Evolutionary conservation across 305 asterid species (phyloP).

Genomic region (Stenogyne calaminthoides): DNA sequence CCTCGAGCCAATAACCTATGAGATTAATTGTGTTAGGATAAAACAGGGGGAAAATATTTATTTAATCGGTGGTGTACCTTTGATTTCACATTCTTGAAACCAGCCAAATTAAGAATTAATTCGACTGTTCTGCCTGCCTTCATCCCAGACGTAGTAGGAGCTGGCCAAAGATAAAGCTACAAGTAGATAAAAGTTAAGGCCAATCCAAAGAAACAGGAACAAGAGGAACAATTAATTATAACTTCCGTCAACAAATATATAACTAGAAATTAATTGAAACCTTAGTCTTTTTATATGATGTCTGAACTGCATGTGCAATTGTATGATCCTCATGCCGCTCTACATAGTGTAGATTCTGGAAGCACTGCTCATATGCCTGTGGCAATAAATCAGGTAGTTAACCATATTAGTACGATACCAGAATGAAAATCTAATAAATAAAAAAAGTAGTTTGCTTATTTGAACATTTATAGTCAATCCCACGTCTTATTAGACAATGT

Average conservation of each 20-base stretch:
- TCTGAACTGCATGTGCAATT: conserved; percentile 90
- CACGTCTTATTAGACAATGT: not conserved
- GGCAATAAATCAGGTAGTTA: conserved; percentile 30
- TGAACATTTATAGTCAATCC: conserved; percentile 5
- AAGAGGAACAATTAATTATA: not conserved
- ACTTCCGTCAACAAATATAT: not conserved
- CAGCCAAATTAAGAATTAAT: conserved; percentile 75
- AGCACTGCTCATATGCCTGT: conserved; percentile 93
- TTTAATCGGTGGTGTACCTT: conserved; percentile 51
- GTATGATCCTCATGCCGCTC: conserved; percentile 94
- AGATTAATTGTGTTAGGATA: conserved; percentile 26
- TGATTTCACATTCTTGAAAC: conserved; percentile 91
- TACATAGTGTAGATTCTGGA: conserved; percentile 86
- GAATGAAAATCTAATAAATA: conserved; percentile 4
- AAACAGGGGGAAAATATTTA: not conserved
- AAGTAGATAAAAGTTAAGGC: conserved; percentile 20
- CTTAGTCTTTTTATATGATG: conserved; percentile 87
- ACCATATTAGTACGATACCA: not conserved
- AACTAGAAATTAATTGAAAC: conserved; percentile 39
- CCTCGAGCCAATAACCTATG: conserved; percentile 90
- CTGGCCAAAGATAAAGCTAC: conserved; percentile 96
- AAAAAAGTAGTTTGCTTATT: not conserved
- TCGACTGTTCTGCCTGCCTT: conserved; percentile 90
- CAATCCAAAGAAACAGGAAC: conserved; percentile 12
- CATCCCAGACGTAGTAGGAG: conserved; percentile 78